Base-by-base conservation (phyloP, 2,329 filamentous ascomycete genomes). In the Xylaria sp. region DNA sequence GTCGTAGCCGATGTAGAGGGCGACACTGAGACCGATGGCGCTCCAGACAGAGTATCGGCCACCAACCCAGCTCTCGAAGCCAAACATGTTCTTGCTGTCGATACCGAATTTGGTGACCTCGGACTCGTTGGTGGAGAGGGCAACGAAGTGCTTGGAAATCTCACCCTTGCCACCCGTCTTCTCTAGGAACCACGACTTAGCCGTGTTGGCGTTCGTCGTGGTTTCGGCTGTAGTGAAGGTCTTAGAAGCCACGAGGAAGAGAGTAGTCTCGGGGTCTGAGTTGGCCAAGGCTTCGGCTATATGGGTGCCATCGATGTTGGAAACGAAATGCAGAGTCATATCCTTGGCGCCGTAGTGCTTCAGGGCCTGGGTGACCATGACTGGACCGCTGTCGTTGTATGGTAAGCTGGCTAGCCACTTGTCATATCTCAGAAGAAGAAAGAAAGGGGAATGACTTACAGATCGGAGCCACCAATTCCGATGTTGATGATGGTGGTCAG, bases 51-150 rank as follows among this genome's bases (percentile, higher is more conserved):
- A 97, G 89, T 99, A 99, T 69, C 96, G 92, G 66, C 96, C 96
- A 81, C 96, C 96, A 61, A 98, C 95, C 96, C 96, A 99, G 83
- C 93, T 97, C 83, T 95, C 94, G 81, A 99, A 99, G 77, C 94
- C 94, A 79, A 99, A 99, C 96, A 99, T 99, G 88, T 98, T 99
- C 88, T 95, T 95, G 84, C 91, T 91, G 84, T 98, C 95, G 78
- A 99, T 99, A 74, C 96, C 96, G 78, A 99, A 99, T 87, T 98
- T 98, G 84, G 92, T 94, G 71, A 99, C 96, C 85, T 98, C 95
- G 63, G 85, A 81, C 84, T 95, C 92, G 84, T 99, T 99, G 81
- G 96, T 99, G 59, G 96, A 98, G 62, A 99, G 90, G 54, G 96
- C 96, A 66, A 98, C 96, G 79, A 99, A 99, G 88, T 99, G 96